Evolutionary conservation across 73 alveolate species (phyloP).

Genomic region (Strombidium stylifer): DNA sequence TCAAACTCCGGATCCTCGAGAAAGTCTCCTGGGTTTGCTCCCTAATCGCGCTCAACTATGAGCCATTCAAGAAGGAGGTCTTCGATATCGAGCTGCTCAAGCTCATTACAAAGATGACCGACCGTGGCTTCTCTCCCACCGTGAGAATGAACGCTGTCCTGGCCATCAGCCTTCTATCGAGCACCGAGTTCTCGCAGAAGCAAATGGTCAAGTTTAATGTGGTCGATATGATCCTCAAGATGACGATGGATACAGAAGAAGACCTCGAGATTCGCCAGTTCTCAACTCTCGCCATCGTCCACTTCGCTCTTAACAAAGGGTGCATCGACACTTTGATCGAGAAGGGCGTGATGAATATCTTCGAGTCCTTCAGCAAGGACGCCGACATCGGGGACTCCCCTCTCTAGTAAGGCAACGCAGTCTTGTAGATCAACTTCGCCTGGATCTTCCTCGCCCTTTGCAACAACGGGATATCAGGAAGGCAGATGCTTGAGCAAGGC

Average conservation of each 20-base stretch:
- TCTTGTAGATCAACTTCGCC: neutral
- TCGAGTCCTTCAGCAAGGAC: neutral
- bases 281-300: too few relatives aligned
- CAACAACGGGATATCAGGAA: constrained; percentile 4
- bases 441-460: too few relatives aligned
- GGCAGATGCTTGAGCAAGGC: neutral
- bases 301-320: neutral
- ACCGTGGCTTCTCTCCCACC: neutral
- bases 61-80: too few relatives aligned
- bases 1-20: too few relatives aligned
- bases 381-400: too few relatives aligned
- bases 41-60: too few relatives aligned
- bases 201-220: neutral
- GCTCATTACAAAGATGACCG: too few relatives aligned
- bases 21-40: too few relatives aligned
- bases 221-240: neutral
- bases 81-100: too few relatives aligned
- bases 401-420: neutral
- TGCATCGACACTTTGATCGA: neutral
- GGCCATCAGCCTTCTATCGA: neutral
- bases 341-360: neutral
- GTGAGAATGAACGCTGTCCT: neutral
- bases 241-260: neutral
- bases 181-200: neutral
- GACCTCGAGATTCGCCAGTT: neutral